phyloP scores from a whole-genome alignment of 2,329 filamentous ascomycete species.

The Aspergillus proliferans region DNA sequence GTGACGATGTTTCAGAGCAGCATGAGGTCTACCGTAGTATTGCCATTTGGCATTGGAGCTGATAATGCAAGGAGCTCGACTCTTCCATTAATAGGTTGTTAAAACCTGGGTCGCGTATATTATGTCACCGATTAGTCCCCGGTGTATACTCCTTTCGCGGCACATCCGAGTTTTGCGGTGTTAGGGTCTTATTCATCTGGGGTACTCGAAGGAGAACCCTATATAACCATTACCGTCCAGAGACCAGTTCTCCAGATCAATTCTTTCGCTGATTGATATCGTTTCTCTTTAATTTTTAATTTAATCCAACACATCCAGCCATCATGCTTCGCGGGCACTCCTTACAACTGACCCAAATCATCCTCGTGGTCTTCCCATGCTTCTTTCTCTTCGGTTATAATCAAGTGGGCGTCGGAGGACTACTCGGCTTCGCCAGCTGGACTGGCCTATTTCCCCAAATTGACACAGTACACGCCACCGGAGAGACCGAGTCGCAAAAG shows the following conservation, averaged over 20 bases:
- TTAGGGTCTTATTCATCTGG: not conserved
- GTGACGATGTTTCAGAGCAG: conserved; percentile 79
- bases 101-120: not conserved
- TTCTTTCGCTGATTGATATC: not conserved
- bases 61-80: not conserved
- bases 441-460: not conserved
- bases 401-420: conserved; percentile 5
- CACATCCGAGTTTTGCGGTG: not conserved
- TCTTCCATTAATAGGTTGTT: not conserved
- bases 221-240: too few relatives aligned
- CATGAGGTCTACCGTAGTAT: conserved; percentile 67
- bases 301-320: not conserved
- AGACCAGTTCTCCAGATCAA: not conserved
- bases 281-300: not conserved
- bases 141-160: not conserved
- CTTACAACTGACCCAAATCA: conserved; percentile 3
- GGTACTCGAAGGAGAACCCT: too few relatives aligned
- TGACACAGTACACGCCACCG: not conserved
- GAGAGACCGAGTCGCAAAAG: not conserved
- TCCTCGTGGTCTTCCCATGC: conserved; percentile 2
- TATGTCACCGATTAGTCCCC: not conserved
- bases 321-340: conserved; percentile 3
- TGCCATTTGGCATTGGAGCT: not conserved
- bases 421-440: conserved; percentile 3
- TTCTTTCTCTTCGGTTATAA: conserved; percentile 4